Conservation (phyloP, 108 stramenopile species). For the Nitzschia sp. region DNA sequence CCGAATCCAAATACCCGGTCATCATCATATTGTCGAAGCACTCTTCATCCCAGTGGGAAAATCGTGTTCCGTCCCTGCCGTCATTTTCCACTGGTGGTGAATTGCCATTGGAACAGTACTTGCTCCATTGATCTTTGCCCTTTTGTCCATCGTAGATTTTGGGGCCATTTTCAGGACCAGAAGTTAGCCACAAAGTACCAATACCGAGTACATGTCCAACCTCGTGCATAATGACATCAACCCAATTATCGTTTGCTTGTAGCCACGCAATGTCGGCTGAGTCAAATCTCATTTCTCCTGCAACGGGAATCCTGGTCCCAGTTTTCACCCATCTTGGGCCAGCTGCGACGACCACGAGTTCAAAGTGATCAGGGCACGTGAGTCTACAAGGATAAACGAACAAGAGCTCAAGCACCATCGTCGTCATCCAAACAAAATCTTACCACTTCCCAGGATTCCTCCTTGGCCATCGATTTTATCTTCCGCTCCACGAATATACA, state of each 20-base stretch:
- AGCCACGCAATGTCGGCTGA: background rate
- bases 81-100: conserved; percentile 29
- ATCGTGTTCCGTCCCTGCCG: conserved; percentile 14
- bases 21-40: conserved; percentile 35
- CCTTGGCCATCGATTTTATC: background rate
- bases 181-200: conserved; percentile 34
- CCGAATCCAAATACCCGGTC: conserved; percentile 24
- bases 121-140: background rate
- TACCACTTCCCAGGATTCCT: background rate
- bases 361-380: too few species aligned
- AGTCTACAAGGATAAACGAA: too few species aligned
- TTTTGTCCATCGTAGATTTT: background rate
- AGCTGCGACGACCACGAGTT: too few species aligned
- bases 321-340: too few species aligned
- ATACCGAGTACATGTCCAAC: conserved; percentile 46
- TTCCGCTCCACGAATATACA: background rate
- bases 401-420: background rate
- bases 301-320: background rate
- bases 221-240: conserved; percentile 36
- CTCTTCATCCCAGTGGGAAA: conserved; percentile 40
- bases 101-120: background rate
- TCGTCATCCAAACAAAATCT: too few species aligned
- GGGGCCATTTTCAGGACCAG: background rate
- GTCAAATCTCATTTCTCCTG: conserved; percentile 21
- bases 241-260: background rate